These are phyloP conservation scores for Magnusiomyces suaveolens DNA, from an alignment of 1,139 yeast species.

Conservation along the genomic window DNA sequence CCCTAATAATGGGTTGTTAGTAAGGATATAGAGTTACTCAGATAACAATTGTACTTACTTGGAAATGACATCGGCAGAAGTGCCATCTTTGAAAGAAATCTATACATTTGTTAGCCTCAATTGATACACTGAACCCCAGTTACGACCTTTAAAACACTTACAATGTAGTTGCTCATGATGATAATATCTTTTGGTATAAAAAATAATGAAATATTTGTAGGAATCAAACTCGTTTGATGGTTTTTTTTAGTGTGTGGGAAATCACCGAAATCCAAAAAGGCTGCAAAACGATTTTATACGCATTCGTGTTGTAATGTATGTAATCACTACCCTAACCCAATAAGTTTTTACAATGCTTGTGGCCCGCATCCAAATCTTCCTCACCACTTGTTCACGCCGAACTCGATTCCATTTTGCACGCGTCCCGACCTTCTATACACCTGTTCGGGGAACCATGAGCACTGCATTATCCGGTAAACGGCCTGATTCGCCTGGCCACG, in stretches of 20 bases:
- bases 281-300: not conserved
- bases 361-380: not conserved
- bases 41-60: not conserved
- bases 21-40: not conserved
- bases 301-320: not conserved
- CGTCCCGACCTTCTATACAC: not conserved
- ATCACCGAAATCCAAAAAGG: no score
- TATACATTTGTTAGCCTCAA: not conserved
- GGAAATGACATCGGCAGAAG: conserved; percentile 1
- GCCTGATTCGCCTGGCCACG: not conserved
- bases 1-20: not conserved
- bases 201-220: not conserved
- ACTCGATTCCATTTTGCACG: not conserved
- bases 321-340: not conserved
- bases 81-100: conserved; percentile 1
- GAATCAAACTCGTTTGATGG: not conserved
- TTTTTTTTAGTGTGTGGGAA: no score
- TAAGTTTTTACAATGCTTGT: not conserved
- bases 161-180: not conserved
- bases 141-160: no score
- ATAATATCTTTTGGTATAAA: not conserved
- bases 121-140: not conserved
- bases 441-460: conserved; percentile 3
- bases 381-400: not conserved
- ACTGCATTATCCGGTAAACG: conserved; percentile 3